Conservation (phyloP, 2,329 filamentous ascomycete species). For the Dissoconium aciculare region DNA sequence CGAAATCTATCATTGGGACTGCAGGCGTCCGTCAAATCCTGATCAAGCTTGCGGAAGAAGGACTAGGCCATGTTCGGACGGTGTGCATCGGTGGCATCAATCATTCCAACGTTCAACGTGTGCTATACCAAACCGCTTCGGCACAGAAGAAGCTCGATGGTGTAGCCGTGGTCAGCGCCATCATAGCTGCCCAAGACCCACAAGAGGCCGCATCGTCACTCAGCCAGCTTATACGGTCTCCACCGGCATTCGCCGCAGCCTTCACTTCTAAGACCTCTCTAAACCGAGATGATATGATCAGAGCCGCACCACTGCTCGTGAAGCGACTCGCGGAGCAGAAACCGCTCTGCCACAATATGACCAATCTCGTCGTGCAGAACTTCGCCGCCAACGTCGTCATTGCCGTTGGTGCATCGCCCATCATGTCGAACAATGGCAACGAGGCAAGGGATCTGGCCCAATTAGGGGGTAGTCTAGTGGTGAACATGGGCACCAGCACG, state of each 20-base stretch:
- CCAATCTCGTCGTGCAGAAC: constrained; percentile 89
- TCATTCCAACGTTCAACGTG: constrained; percentile 54
- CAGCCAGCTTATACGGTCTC: constrained; percentile 36
- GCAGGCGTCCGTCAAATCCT: constrained; percentile 56
- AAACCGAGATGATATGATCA: constrained; percentile 17
- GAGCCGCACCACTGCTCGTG: constrained; percentile 29
- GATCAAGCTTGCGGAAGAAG: constrained; percentile 38
- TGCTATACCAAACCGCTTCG: constrained; percentile 54
- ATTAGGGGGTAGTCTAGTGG: constrained; percentile 62
- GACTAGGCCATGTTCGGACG: constrained; percentile 38
- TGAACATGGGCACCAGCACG: constrained; percentile 92
- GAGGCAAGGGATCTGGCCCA: constrained; percentile 70
- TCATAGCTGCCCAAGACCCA: constrained; percentile 59
- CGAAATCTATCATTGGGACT: constrained; percentile 65
- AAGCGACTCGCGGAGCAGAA: constrained; percentile 45
- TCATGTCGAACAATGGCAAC: constrained; percentile 79
- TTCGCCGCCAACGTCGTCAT: constrained; percentile 85
- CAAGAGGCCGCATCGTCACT: constrained; percentile 48
- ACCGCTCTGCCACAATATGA: constrained; percentile 89
- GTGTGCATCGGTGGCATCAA: constrained; percentile 89
- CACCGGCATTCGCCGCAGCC: constrained; percentile 23
- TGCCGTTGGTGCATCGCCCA: constrained; percentile 71
- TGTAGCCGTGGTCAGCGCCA: constrained; percentile 77
- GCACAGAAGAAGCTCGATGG: constrained; percentile 53
- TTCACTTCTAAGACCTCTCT: constrained; percentile 18